Evolutionary conservation across 345 rosid species (phyloP).

Genomic region (Diplotaxis tenuifolia): DNA sequence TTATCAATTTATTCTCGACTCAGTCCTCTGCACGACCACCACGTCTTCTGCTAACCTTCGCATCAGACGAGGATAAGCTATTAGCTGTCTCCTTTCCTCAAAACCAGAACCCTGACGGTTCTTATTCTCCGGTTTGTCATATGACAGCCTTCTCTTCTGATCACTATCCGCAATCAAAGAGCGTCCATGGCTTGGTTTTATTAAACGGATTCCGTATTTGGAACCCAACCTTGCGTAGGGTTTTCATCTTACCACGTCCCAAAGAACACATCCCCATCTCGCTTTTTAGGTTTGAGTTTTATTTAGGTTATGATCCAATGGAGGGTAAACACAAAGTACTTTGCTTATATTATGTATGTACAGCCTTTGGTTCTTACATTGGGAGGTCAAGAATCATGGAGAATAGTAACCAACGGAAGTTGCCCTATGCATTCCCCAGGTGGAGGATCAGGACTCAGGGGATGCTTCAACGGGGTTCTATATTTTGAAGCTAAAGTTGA

Average conservation of each 20-base stretch:
- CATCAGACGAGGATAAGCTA: not conserved
- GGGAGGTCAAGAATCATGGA: not conserved
- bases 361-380: not conserved
- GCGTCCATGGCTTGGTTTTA: not conserved
- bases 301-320: not conserved
- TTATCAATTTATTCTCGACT: not conserved
- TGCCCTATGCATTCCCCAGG: not conserved
- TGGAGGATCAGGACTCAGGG: not conserved
- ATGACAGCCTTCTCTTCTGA: no score
- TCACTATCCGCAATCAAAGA: not conserved
- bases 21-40: not conserved
- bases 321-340: not conserved
- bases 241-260: not conserved
- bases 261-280: not conserved
- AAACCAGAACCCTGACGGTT: not conserved
- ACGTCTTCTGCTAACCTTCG: not conserved
- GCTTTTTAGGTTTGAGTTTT: no score
- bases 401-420: not conserved
- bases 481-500: not conserved
- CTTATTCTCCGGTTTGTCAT: no score
- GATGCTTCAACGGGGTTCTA: not conserved
- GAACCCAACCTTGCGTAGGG: not conserved
- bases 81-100: not conserved
- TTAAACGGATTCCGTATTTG: not conserved
- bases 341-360: accelerated